These are phyloP conservation scores for Jackrogersella minutella DNA, from an alignment of 495 filamentous ascomycete species.

Conservation along the genomic window DNA sequence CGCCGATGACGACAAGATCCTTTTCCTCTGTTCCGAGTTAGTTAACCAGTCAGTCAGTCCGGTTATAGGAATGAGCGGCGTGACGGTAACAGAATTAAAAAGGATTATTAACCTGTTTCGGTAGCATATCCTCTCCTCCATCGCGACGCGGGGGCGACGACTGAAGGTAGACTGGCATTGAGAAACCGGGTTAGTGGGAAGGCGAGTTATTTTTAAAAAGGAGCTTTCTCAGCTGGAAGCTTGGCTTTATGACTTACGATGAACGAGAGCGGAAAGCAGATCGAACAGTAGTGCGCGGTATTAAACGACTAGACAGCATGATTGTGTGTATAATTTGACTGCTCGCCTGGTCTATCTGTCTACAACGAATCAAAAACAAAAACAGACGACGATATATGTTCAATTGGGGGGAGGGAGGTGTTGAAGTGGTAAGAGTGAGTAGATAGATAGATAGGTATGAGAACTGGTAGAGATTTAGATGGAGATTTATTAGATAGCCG, in stretches of 20 bases:
- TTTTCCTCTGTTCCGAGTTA: conserved; percentile 71
- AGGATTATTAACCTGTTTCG: conserved; percentile 70
- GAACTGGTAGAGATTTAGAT: neutral
- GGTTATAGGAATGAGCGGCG: neutral
- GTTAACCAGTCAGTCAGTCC: too few relatives aligned
- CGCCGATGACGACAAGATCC: conserved; percentile 93
- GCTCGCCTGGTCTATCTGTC: conserved; percentile 11
- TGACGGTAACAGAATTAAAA: neutral
- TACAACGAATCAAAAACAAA: conserved; percentile 39
- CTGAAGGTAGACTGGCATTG: conserved; percentile 61
- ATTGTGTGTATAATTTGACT: conserved; percentile 43
- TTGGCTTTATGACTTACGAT: conserved; percentile 53
- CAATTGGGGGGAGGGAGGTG: conserved; percentile 36
- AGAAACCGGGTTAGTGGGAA: conserved; percentile 43
- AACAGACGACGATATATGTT: conserved; percentile 27
- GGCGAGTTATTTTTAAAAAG: conserved; percentile 31
- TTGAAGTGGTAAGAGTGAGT: too few relatives aligned
- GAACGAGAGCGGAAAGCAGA: conserved; percentile 65
- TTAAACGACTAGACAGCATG: conserved; percentile 73
- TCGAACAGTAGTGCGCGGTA: conserved; percentile 72
- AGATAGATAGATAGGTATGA: conserved; percentile 15
- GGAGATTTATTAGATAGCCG: conserved; percentile 15
- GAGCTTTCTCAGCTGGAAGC: conserved; percentile 19
- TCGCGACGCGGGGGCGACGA: conserved; percentile 66
- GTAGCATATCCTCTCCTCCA: conserved; percentile 78